Percentiles rank a stretch among this genome's conserved stretches.
These are phyloP conservation scores for Globisporangium heterothallicum DNA, from an alignment of 352 stramenopile genomes.

Conservation along the genomic window DNA sequence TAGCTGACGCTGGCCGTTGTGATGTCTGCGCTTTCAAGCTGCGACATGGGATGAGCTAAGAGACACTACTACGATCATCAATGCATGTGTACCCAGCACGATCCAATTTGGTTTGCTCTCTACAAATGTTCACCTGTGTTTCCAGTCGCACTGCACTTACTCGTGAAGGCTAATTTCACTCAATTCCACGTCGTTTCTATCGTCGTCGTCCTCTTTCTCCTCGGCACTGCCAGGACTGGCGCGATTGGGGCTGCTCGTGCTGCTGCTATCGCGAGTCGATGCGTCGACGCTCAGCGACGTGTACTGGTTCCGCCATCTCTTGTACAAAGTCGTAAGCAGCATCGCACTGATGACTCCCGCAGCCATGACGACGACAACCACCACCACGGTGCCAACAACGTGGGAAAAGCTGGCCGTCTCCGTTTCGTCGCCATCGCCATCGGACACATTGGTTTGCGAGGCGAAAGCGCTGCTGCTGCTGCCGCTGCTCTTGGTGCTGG, in stretches of 20 bases:
- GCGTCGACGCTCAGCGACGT: conserved; percentile 30
- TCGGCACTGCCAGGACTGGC: conserved; percentile 14
- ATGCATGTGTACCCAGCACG: no score
- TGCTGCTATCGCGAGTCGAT: neutral
- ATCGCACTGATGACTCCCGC: conserved; percentile 15
- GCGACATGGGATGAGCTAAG: no score
- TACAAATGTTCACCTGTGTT: neutral
- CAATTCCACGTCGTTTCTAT: conserved; percentile 25
- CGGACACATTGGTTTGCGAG: neutral
- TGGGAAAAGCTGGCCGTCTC: no score
- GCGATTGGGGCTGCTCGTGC: conserved; percentile 9
- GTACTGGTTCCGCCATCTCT: conserved; percentile 57
- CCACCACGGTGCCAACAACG: conserved; percentile 24
- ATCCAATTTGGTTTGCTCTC: no score
- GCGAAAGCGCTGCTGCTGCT: conserved; percentile 24
- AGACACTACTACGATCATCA: no score
- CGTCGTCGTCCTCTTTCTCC: conserved; percentile 2
- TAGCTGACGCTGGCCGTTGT: conserved; percentile 4
- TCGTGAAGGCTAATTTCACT: conserved; percentile 55
- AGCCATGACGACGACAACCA: conserved; percentile 30
- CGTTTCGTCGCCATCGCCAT: neutral
- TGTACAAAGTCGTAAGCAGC: conserved; percentile 31
- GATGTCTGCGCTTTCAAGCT: conserved; percentile 14
- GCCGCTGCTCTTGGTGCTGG: neutral
- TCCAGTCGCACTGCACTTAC: neutral